phyloP scores from a whole-genome alignment of 306 rosid genomes.

The Trichosanthes cucumerina region DNA sequence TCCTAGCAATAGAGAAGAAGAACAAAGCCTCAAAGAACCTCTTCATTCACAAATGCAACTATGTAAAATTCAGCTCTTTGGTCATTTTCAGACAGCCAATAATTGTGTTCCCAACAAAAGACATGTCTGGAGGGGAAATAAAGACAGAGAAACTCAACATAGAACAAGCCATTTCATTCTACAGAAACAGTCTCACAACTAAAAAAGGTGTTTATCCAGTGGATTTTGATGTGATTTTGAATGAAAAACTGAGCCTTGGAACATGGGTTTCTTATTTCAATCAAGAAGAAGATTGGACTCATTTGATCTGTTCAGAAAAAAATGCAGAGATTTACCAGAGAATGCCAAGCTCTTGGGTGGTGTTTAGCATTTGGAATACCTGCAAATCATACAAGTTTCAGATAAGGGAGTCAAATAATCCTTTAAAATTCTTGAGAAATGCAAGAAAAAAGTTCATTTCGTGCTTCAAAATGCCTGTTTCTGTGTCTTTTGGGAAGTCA shows the following conservation, averaged over 20 bases:
- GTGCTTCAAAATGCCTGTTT: slow-evolving; percentile 35
- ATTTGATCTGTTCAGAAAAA: slow-evolving; percentile 15
- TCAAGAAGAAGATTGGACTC: slow-evolving; percentile 36
- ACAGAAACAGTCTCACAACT: slow-evolving; percentile 26
- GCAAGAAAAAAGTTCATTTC: slow-evolving; percentile 49
- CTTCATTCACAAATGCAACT: slow-evolving; percentile 53
- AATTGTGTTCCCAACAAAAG: slow-evolving; percentile 21
- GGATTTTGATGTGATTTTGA: slow-evolving; percentile 51
- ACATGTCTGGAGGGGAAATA: slow-evolving; percentile 25
- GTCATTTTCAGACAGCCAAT: slow-evolving; percentile 44
- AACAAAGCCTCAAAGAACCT: slow-evolving; percentile 49
- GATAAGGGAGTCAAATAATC: slow-evolving; percentile 28
- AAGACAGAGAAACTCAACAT: slow-evolving; percentile 39
- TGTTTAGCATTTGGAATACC: slow-evolving; percentile 63
- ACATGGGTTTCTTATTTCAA: slow-evolving; percentile 64
- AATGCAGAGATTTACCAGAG: slow-evolving; percentile 16
- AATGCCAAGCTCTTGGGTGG: slow-evolving; percentile 44
- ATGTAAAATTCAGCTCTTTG: slow-evolving; percentile 41
- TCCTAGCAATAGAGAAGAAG: slow-evolving; percentile 47
- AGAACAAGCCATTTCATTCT: slow-evolving; percentile 45
- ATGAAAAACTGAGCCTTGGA: slow-evolving; percentile 55
- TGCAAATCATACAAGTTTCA: slow-evolving; percentile 50
- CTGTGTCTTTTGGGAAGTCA: slow-evolving; percentile 20
- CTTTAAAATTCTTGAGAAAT: slow-evolving; percentile 33
- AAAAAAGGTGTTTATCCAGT: slow-evolving; percentile 47